Evolutionary conservation across 768 basidiomycete species (phyloP).

Genomic region (Gloeostereum incarnatum): DNA sequence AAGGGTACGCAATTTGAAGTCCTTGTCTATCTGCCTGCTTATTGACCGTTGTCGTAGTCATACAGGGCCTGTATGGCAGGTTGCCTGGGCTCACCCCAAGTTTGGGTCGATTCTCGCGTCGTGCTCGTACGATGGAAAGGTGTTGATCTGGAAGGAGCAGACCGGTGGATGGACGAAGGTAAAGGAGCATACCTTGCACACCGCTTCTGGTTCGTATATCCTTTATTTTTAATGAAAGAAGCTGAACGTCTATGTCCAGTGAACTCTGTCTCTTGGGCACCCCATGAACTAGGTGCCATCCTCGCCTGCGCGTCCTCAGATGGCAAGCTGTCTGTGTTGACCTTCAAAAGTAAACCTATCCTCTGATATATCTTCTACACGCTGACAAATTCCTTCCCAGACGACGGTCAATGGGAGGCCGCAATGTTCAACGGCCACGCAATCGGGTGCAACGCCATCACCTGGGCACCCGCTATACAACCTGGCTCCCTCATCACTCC

Average conservation of each 20-base stretch:
- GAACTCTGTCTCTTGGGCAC: slow-evolving; percentile 99
- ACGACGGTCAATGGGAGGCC: slow-evolving; percentile 94
- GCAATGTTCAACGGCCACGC: slow-evolving; percentile 95
- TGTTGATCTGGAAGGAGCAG: slow-evolving; percentile 97
- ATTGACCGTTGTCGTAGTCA: slow-evolving; percentile 42
- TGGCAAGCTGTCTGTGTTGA: slow-evolving; percentile 92
- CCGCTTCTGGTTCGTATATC: slow-evolving; percentile 71
- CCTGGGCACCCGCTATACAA: slow-evolving; percentile 90
- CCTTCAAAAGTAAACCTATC: slow-evolving; percentile 83
- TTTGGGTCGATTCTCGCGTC: slow-evolving; percentile 95
- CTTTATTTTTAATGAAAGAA: background rate
- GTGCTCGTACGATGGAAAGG: slow-evolving; percentile 98
- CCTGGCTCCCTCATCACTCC: slow-evolving; percentile 80
- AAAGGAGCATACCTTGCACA: slow-evolving; percentile 92
- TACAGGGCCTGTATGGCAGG: slow-evolving; percentile 96
- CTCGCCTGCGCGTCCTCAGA: slow-evolving; percentile 96
- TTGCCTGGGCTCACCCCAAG: slow-evolving; percentile 97
- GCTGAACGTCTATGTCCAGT: slow-evolving; percentile 35
- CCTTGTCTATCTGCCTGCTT: background rate
- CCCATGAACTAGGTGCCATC: slow-evolving; percentile 94
- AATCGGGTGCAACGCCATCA: slow-evolving; percentile 94
- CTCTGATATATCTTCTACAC: background rate
- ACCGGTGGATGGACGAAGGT: slow-evolving; percentile 82
- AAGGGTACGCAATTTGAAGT: slow-evolving; percentile 44
- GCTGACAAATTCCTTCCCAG: slow-evolving; percentile 27